Percentiles rank a stretch among this genome's conserved stretches.
Evolutionary conservation across 2,329 filamentous ascomycete genomes (phyloP).

Genomic region (Aspergillus oerlinghausenensis): DNA sequence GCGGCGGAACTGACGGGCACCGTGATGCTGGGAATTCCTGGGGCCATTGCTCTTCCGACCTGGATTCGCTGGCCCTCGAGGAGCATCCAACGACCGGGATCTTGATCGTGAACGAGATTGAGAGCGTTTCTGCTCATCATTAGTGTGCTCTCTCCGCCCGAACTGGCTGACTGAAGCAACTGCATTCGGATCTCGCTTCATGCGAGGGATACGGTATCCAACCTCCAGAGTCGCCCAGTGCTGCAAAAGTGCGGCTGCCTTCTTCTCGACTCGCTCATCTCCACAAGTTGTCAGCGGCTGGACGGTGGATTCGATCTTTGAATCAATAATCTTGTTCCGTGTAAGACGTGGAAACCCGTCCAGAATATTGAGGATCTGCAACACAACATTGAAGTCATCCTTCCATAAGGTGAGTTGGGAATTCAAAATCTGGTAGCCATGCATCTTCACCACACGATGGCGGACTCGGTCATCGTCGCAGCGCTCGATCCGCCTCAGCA

Average conservation of each 20-base stretch:
- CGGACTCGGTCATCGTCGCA: constrained; percentile 83
- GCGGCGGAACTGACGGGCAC: constrained; percentile 52
- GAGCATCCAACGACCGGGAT: constrained; percentile 43
- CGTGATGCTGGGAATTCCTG: constrained; percentile 55
- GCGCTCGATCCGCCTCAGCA: constrained; percentile 80
- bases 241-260: constrained; percentile 67
- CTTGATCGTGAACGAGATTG: constrained; percentile 47
- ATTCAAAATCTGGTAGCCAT: constrained; percentile 93
- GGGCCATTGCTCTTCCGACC: constrained; percentile 54
- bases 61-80: constrained; percentile 39
- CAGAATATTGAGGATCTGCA: constrained; percentile 86
- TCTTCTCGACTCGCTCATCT: constrained; percentile 69
- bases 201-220: constrained; percentile 86
- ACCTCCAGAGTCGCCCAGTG: constrained; percentile 87
- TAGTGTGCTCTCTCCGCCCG: constrained; percentile 51
- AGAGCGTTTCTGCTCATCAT: constrained; percentile 48
- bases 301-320: constrained; percentile 84
- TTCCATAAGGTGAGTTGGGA: constrained; percentile 78
- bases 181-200: constrained; percentile 72
- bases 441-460: constrained; percentile 88
- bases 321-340: constrained; percentile 94
- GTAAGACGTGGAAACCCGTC: constrained; percentile 85
- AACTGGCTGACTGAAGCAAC: constrained; percentile 57
- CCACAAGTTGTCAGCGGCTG: constrained; percentile 62
- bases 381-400: constrained; percentile 82